Base-by-base conservation (phyloP, 768 basidiomycete genomes). In the Kwoniella newhampshirensis region DNA sequence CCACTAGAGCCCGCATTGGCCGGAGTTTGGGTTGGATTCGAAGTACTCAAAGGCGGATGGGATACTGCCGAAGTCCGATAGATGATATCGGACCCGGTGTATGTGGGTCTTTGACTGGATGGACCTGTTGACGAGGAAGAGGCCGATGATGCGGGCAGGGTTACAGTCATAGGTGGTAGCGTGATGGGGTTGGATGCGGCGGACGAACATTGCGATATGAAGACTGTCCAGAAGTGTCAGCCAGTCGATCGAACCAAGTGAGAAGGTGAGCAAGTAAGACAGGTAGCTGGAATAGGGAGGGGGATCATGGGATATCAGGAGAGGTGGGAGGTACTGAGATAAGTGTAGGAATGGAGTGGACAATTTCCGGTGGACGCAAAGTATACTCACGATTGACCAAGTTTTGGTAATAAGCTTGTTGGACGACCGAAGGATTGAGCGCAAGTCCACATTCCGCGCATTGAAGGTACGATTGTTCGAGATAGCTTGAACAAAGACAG, bases 101-200 rank as follows among this genome's bases (percentile, higher is more conserved):
- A n/a, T n/a, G n/a, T n/a, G n/a, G n/a, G n/a, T n/a, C n/a, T n/a
- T n/a, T n/a, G n/a, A n/a, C n/a, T n/a, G n/a, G n/a, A n/a, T n/a
- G 51, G 27, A 9, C 18, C 26, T 0, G 40, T 18, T 8, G 27
- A 20, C 13, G 40, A 52, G 12, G 13, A 18, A 18, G 52, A 54
- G 18, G 26, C 18, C 25, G 42, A 30, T 17, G 39, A 18, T 26
- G 54, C 21, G 15, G 53, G 46, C 6, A 60, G 40, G 21, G 59
- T 51, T 2, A 60, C 48, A 1, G 59, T 60, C 20, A 54, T 45
- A 40, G 54, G 54, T 20, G 59, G 53, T 12, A 60, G 35, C 7
- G 59, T 49, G 15, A 53, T 39, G 13, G 59, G 52, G 8, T 32
- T 42, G 18, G 23, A 17, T 7, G 45, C 20, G 13, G 45, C 59